Conservation (phyloP, 495 filamentous ascomycete species). For the Penicillium riverlandense region DNA sequence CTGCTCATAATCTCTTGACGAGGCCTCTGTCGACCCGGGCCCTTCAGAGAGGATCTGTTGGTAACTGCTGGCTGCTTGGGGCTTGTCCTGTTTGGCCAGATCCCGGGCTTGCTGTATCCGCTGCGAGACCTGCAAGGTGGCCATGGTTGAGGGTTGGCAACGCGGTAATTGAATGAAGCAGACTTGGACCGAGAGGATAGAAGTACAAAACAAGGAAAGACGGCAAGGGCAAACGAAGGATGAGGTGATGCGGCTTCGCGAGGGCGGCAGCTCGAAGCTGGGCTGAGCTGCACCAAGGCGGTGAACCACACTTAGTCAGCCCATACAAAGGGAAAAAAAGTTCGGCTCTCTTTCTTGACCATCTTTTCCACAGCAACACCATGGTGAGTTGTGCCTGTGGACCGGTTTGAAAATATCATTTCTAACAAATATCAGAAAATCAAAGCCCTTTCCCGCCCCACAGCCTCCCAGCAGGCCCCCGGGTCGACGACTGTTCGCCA, state of each 20-base stretch:
- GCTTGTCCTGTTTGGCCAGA: conserved; percentile 67
- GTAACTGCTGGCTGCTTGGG: conserved; percentile 75
- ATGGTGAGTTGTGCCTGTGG: conserved; percentile 14
- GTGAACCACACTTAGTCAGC: no score
- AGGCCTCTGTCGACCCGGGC: conserved; percentile 75
- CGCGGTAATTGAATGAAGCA: conserved; percentile 10
- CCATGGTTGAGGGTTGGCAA: conserved; percentile 33
- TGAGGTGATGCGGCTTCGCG: no score
- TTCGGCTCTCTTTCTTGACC: conserved; percentile 9
- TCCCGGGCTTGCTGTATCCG: conserved; percentile 80
- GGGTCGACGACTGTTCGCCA: conserved; percentile 66
- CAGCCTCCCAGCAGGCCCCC: conserved; percentile 68
- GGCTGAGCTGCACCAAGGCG: conserved; percentile 20
- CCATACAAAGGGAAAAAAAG: conserved; percentile 21
- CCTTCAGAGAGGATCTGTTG: conserved; percentile 81
- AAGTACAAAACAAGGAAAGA: no score
- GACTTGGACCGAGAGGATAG: conserved; percentile 6
- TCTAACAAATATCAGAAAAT: conserved; percentile 58
- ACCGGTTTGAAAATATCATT: neutral
- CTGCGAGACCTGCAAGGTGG: conserved; percentile 44
- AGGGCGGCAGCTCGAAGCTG: conserved; percentile 22
- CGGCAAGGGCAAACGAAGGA: no score
- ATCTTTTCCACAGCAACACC: conserved; percentile 4
- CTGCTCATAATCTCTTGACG: conserved; percentile 78
- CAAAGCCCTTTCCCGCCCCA: conserved; percentile 78